Evolutionary conservation across 2,329 filamentous ascomycete species (phyloP).

Genomic region (Celoporthe dispersa): DNA sequence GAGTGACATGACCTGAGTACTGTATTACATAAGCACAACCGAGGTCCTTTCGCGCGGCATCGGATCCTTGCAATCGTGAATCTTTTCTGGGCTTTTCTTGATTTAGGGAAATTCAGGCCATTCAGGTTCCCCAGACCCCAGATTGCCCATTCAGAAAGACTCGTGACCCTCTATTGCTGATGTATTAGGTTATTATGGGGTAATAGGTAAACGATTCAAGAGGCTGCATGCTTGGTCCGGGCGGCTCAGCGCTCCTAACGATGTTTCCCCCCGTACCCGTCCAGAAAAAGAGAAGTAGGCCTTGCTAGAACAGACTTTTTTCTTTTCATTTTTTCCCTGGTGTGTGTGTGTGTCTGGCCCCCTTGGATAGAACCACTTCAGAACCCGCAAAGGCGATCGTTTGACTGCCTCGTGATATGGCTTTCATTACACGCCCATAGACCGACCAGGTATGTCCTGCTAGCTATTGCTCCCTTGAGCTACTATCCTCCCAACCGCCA

Average conservation of each 20-base stretch:
- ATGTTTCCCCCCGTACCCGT: slow-evolving; percentile 3
- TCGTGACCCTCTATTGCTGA: background rate
- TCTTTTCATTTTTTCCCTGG: too few species aligned
- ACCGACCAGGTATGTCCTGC: background rate
- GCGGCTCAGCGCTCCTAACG: slow-evolving; percentile 2
- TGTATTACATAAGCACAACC: slow-evolving; percentile 17
- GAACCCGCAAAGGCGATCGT: background rate
- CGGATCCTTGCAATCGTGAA: background rate
- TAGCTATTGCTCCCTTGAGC: background rate
- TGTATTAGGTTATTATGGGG: slow-evolving; percentile 31
- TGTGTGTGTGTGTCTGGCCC: too few species aligned
- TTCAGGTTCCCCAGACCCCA: background rate
- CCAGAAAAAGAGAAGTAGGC: background rate
- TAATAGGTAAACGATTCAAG: slow-evolving; percentile 24
- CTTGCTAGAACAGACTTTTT: background rate
- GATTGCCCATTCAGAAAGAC: background rate
- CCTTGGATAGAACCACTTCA: background rate
- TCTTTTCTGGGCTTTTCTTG: background rate
- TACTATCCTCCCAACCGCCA: background rate
- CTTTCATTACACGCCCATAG: background rate
- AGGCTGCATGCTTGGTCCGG: background rate
- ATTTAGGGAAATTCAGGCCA: background rate
- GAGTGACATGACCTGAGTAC: background rate
- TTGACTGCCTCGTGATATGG: background rate
- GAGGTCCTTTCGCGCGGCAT: background rate